phyloP scores from a whole-genome alignment of 2,329 filamentous ascomycete genomes.

The Colletotrichum salicis region DNA sequence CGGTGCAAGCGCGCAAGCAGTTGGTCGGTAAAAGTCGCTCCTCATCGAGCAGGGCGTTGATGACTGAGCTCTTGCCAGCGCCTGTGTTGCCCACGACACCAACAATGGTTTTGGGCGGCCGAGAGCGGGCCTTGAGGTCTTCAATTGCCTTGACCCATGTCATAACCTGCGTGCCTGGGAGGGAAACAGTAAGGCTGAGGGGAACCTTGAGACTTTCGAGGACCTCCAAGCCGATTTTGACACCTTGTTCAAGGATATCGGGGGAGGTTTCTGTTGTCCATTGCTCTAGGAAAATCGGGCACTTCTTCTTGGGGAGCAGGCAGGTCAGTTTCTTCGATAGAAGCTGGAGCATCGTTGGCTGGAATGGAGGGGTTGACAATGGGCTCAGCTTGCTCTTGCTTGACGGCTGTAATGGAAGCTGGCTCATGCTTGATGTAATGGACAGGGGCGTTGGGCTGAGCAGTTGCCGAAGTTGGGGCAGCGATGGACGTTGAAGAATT shows the following conservation, averaged over 20 bases:
- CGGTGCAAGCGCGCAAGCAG: conserved; percentile 71
- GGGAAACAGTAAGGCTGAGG: background rate
- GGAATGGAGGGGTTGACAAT: background rate
- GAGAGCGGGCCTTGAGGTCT: conserved; percentile 40
- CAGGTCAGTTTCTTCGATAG: background rate
- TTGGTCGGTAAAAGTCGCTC: conserved; percentile 58
- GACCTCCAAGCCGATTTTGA: conserved; percentile 18
- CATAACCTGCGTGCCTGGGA: conserved; percentile 10
- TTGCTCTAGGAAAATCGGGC: conserved; percentile 3
- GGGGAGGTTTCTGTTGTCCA: conserved; percentile 15
- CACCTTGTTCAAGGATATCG: conserved; percentile 18
- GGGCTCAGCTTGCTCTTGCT: background rate
- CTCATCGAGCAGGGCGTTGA: conserved; percentile 72
- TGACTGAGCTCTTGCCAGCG: conserved; percentile 70
- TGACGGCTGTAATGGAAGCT: background rate
- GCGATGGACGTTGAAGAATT: background rate
- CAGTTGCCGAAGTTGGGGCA: background rate
- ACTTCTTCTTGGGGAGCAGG: background rate
- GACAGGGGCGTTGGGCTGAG: background rate
- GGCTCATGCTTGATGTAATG: background rate
- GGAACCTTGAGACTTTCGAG: conserved; percentile 19
- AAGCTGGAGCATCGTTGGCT: background rate
- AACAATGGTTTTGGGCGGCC: conserved; percentile 53
- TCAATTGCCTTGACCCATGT: conserved; percentile 25
- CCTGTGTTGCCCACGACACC: conserved; percentile 72